Evolutionary conservation across 2,329 filamentous ascomycete genomes (phyloP), one percentile per base, ranked within the genome.

Genomic region (Alternaria postmessia): DNA sequence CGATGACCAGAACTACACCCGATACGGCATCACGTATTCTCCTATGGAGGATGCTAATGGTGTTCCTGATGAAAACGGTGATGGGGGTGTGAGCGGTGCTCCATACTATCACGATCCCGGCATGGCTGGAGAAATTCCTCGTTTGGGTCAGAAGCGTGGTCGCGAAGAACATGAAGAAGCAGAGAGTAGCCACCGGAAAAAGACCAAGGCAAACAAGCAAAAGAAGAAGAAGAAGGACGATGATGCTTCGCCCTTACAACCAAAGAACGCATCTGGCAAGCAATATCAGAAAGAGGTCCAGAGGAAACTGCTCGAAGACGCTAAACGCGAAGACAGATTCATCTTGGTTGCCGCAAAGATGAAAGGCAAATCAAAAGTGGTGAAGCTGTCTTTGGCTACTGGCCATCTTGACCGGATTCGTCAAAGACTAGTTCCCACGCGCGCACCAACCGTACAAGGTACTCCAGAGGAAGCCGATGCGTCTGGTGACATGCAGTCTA

Each of bases 281-380:
- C 80, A 84, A 56, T 84, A 82, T 57, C 79, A 82, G 60, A 81
- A 80, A 53, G 79, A 83, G 63, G 78, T 83, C 46, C 78, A 84
- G 73, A 82, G 66, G 71, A 80, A 73, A 70, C 76, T 77, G 14
- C 64, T 80, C 9, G 77, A 81, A 4, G 75, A 80, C n/a, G 78
- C 78, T 1, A 77, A 74, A 61, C 78, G 77, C 12, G 78, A 82
- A 26, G 81, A 82, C 30, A 75, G 81, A 0, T 82, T 78, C 56
- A 81, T 82, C 51, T 75, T 81, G 56, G 76, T 83, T n/a, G 77
- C 78, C 49, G 82, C 81, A 14, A 75, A 77, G 16, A 79, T 84
- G 70, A 79, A 79, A 56, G 77, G 76, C 36, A 83, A 81, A 65
- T 81, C 79, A 38, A 80, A 78, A 39, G 67, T 83, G 14, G 78